Base-by-base conservation (phyloP, 352 stramenopile genomes). In the Phytophthora tentaculata region DNA sequence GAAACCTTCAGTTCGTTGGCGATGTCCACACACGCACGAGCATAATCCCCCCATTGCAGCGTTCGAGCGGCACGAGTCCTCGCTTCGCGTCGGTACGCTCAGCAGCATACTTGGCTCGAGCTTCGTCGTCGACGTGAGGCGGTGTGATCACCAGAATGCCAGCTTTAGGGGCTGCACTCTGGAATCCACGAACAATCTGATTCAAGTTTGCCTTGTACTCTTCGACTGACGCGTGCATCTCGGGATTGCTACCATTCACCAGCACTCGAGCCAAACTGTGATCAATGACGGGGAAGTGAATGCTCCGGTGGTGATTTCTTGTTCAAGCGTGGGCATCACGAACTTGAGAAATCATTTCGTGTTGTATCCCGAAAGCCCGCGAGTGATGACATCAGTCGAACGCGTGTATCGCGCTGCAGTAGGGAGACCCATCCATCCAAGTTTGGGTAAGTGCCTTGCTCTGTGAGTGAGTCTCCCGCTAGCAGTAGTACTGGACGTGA, bases 191-290 rank as follows among this genome's bases (percentile, higher is more conserved):
- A 22, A 84, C 44, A 61, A 77, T 72, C 19, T 48, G 28, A 48
- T 28, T 60, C 19, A 83, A 53, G 54, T 89, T 89, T 5, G 37
- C 35, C 4, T 47, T 45, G 64, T 77, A 91, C 9, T 79, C 66
- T 10, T 77, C 69, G 1, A 89, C 35, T 1, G 76, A 69, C 7
- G 89, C 73, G 51, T 86, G 67, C 58, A 69, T 72, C 29, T 57
- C 53, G 14, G 53, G 26, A n/a, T 63, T 60, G 9, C 51, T 52
- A 1, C 80, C 76, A n/a, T 71, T 56, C 6, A 50, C 16, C 16
- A 81, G 61, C 7, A 56, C 76, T 81, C 81, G 19, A 91, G 61
- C 71, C 71, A 89, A 26, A 90, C 23, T 13, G 77, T 84, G 14
- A 87, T 63, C 9, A 47, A 6, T 17, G 35, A 43, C 23, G 41